Conservation (phyloP, 768 basidiomycete species). For the Wakefieldia striispora region DNA sequence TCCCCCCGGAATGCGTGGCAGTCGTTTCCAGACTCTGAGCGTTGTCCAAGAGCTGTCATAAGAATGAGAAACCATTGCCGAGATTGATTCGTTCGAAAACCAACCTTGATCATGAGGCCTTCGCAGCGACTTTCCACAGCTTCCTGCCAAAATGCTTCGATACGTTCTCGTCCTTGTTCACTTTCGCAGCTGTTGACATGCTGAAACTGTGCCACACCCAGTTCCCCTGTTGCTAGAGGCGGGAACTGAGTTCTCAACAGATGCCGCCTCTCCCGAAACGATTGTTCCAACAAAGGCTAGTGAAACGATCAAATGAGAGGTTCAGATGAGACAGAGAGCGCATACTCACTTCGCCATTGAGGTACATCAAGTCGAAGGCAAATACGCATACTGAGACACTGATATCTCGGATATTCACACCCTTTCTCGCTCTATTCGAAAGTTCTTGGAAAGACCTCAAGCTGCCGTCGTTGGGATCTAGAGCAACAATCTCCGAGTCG, state of each 20-base stretch:
- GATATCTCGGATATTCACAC: slow-evolving; percentile 72
- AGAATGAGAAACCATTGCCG: slow-evolving; percentile 5
- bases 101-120: slow-evolving; percentile 91
- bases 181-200: slow-evolving; percentile 77
- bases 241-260: slow-evolving; percentile 66
- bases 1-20: slow-evolving; percentile 33
- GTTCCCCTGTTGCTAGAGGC: slow-evolving; percentile 43
- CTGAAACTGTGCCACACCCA: slow-evolving; percentile 55
- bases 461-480: slow-evolving; percentile 59
- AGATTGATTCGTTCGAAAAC: slow-evolving; percentile 8
- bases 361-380: slow-evolving; percentile 86
- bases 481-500: slow-evolving; percentile 86
- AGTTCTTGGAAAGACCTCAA: slow-evolving; percentile 85
- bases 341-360: slow-evolving; percentile 70
- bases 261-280: slow-evolving; percentile 69
- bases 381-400: slow-evolving; percentile 80
- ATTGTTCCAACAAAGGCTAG: slow-evolving; percentile 63
- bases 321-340: background rate
- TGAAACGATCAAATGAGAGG: slow-evolving; percentile 2
- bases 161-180: slow-evolving; percentile 52
- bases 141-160: slow-evolving; percentile 74
- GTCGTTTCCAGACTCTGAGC: slow-evolving; percentile 39
- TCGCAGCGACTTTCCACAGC: slow-evolving; percentile 79
- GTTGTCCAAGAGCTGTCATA: slow-evolving; percentile 61
- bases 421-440: slow-evolving; percentile 80